Base-by-base conservation (phyloP, 129 eudicot genomes). In the Helianthus tuberosus region DNA sequence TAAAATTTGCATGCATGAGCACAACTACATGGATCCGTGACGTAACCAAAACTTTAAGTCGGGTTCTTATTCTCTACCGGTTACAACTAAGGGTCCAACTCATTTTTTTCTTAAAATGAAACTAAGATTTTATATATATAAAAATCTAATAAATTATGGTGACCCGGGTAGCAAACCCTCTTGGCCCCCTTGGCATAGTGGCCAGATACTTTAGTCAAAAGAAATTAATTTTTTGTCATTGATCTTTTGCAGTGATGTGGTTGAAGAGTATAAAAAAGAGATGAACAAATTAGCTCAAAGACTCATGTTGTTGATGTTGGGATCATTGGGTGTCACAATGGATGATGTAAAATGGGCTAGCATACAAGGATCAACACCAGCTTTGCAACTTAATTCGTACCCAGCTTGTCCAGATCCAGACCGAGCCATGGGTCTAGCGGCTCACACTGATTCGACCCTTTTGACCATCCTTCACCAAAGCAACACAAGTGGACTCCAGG, bases 391-490 rank as follows among this genome's bases (percentile, higher is more conserved):
- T 15, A 93, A 93, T 64, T 93, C 92, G 2, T 93, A 93, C 76
- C 98, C 96, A 54, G 85, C 85, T 3, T 93, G 96, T 64, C 98
- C 98, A 1, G 96, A 93, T 52, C 98, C 98, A 27, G 94, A 81
- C 44, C 90, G 92, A 52, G 96, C 98, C 69, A 93, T 89, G 93
- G 96, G 94, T 60, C 89, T 89, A 15, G 89, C 94, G 5, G 90
- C 91, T 14, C 94, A 89, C 75, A 84, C 91, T 0, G 94, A 85
- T 58, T 86, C 94, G 2, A 87, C 90, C 78, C 81, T 87, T 35
- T 76, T 93, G 8, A 89, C 97, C 72, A 85, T 89, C 75, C 90
- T 92, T 35, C 84, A 89, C 78, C 97, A 92, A 61, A 92, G 79
- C 85, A 80, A 87, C 82, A 87, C 91, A 17, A 87, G 88, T 25